phyloP scores from a whole-genome alignment of 441 rosid genomes.

The Populus hybrid region DNA sequence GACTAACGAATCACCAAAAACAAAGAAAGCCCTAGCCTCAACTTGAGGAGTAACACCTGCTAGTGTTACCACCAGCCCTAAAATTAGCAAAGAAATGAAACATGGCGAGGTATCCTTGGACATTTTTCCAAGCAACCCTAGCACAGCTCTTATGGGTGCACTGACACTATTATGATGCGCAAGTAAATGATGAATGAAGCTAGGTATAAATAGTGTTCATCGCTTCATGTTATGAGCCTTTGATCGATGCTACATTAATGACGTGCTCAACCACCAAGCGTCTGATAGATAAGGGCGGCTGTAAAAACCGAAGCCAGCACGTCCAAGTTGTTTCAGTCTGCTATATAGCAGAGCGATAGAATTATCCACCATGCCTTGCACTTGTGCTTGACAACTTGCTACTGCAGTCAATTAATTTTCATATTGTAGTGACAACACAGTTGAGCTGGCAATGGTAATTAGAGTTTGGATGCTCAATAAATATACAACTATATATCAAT shows the following conservation, averaged over 20 bases:
- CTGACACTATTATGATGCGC: background rate
- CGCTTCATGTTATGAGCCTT: background rate
- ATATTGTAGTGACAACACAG: background rate
- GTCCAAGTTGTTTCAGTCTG: background rate
- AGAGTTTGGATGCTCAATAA: background rate
- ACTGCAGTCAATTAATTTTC: background rate
- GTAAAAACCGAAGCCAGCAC: constrained; percentile 1
- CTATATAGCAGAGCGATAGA: background rate
- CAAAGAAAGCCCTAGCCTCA: constrained; percentile 88
- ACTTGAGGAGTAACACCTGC: constrained; percentile 33
- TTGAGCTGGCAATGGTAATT: background rate
- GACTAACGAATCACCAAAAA: constrained; percentile 90
- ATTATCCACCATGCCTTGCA: background rate
- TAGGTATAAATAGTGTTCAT: constrained; percentile 10
- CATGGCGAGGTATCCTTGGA: constrained; percentile 21
- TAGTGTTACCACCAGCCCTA: constrained; percentile 20
- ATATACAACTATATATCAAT: background rate
- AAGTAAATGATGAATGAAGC: background rate
- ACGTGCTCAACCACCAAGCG: constrained; percentile 17
- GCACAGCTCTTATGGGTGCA: background rate
- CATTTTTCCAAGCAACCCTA: constrained; percentile 13
- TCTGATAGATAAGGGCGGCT: constrained; percentile 9
- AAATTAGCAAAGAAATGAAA: constrained; percentile 5
- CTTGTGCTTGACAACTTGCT: background rate
- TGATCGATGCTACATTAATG: constrained; percentile 22